A percentile compares a stretch with the other conserved stretches of the same genome.
These are phyloP conservation scores for Gossypium arboreum DNA, from an alignment of 345 rosid genomes.

Conservation along the genomic window DNA sequence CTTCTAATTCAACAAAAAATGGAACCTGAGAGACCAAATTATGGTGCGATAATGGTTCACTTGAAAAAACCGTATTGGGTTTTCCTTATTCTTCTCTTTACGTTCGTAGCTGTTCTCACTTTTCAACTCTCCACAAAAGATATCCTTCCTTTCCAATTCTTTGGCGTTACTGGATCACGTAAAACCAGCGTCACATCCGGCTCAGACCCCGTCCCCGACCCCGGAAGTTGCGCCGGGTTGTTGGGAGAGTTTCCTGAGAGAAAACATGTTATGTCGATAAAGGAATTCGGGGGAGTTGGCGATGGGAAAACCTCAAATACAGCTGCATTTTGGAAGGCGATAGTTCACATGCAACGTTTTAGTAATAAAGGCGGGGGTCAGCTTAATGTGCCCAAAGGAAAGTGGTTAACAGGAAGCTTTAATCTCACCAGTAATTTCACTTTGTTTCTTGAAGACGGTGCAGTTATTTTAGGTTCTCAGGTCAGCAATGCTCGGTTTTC, in stretches of 20 bases:
- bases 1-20: slow-evolving; percentile 19
- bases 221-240: slow-evolving; percentile 38
- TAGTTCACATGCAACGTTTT: slow-evolving; percentile 45
- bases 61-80: slow-evolving; percentile 46
- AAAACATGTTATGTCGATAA: slow-evolving; percentile 55
- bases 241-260: slow-evolving; percentile 30
- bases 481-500: slow-evolving; percentile 28
- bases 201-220: slow-evolving; percentile 15
- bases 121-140: slow-evolving; percentile 57
- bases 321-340: slow-evolving; percentile 65
- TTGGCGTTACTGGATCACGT: slow-evolving; percentile 20
- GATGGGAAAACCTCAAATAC: slow-evolving; percentile 82
- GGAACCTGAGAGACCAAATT: slow-evolving; percentile 43
- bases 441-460: slow-evolving; percentile 73
- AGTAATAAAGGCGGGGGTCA: slow-evolving; percentile 57
- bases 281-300: slow-evolving; percentile 90
- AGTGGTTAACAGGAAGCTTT: slow-evolving; percentile 90
- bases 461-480: slow-evolving; percentile 86
- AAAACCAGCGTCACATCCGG: background rate
- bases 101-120: slow-evolving; percentile 45
- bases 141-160: slow-evolving; percentile 28
- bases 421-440: slow-evolving; percentile 93
- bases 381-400: slow-evolving; percentile 74
- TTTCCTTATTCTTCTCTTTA: slow-evolving; percentile 45
- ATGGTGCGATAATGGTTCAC: slow-evolving; percentile 14